Conservation (phyloP, 192 early-diverging fungal genomes). For the Allomyces macrogynus region DNA sequence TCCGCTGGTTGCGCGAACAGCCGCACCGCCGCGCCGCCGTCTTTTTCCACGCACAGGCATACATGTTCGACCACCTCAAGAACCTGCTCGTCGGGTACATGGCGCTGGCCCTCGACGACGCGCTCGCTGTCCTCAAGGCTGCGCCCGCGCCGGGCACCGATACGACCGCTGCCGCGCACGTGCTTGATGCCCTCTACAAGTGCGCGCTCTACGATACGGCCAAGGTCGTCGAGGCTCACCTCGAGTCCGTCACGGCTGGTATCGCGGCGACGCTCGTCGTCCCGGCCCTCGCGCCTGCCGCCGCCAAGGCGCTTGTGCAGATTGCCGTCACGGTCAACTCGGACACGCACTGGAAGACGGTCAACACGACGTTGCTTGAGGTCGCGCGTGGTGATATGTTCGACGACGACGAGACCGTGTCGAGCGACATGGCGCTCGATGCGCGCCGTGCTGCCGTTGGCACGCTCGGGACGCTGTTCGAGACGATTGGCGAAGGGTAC, state of each 20-base stretch:
- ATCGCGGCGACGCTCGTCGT: constrained; percentile 2
- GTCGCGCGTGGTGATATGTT: constrained; percentile 52
- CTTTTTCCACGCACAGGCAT: constrained; percentile 3
- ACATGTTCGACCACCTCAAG: constrained; percentile 22
- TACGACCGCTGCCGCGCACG: constrained; percentile 20
- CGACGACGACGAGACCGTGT: constrained; percentile 13
- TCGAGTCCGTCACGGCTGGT: constrained; percentile 39
- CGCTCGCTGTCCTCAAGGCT: constrained; percentile 18
- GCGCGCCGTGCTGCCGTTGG: constrained; percentile 46
- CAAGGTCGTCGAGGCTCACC: constrained; percentile 44
- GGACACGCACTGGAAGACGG: constrained; percentile 66
- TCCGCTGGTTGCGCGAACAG: constrained; percentile 48
- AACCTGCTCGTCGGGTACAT: constrained; percentile 15
- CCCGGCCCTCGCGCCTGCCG: constrained; percentile 7
- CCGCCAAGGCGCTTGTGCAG: constrained; percentile 40
- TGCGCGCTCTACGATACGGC: constrained; percentile 59
- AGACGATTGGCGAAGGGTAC: constrained; percentile 79
- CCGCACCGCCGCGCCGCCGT: constrained; percentile 4
- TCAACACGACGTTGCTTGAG: constrained; percentile 64
- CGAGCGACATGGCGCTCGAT: not conserved
- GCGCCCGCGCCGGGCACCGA: constrained; percentile 25
- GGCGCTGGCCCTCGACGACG: constrained; percentile 4
- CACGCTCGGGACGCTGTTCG: constrained; percentile 61
- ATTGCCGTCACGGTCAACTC: constrained; percentile 55
- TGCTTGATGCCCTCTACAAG: constrained; percentile 45